Evolutionary conservation across 2,329 filamentous ascomycete species (phyloP), one percentile per base, ranked within the genome.

Genomic region (Clonostachys rhizophaga): DNA sequence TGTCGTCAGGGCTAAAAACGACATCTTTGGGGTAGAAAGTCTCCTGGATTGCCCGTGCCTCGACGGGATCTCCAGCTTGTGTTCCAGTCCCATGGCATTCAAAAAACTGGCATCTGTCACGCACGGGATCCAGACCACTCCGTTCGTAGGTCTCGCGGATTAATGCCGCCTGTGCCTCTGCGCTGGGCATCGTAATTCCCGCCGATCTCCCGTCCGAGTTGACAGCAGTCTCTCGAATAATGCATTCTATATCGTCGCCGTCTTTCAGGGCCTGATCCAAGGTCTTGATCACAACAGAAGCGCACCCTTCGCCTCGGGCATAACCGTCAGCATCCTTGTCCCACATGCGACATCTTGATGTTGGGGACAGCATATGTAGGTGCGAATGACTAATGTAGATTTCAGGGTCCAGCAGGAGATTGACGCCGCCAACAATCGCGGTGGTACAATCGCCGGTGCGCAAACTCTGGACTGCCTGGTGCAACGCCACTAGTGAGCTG

Each of bases 251-350:
- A 2, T 70, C 67, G 55, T 85, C 79, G 18, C 76, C 75, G 50
- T 81, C 79, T 40, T 58, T 62, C 18, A 81, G 57, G 3, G 81
- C 81, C 49, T 77, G 69, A 34, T 72, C 68, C 1, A 84, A 65
- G 1, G 70, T 72, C 62, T 85, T 85, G 13, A 86, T 57, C 10
- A 84, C 57, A 5, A 86, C 53, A 44, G 76, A 68, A 8, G 68
- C 77, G 18, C 75, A 71, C 6, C 80, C 81, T 53, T 86, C 82
- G 9, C 79, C 83, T 11, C 82, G 73, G 1, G 75, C 80, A 53
- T 83, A 87, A 0, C 83, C 84, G 24, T 36, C 16, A 8, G 39
- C 41, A n/a, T 53, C 54, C 6, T 55, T 52, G 50, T 75, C 75
- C 50, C 65, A 74, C 24, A 64, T 57, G 11, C 55, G 42, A 18